These are phyloP conservation scores for Nicotiana otophora DNA, from an alignment of 257 asterid species.

Conservation along the genomic window DNA sequence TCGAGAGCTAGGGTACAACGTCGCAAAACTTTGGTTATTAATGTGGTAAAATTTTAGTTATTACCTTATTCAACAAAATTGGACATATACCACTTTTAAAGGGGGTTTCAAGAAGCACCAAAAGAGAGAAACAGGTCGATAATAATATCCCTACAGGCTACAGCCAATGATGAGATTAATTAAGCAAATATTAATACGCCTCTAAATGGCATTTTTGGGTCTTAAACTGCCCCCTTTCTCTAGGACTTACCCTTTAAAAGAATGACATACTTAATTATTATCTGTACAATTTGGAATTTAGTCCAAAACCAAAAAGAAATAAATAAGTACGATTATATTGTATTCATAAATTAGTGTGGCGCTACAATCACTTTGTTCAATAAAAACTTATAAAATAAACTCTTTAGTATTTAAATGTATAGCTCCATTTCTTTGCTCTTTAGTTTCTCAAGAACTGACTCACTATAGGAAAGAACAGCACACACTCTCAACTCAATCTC, in stretches of 20 bases:
- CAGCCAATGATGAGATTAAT: neutral
- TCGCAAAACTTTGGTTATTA: neutral
- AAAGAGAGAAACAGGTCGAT: neutral
- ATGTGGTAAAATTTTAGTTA: neutral
- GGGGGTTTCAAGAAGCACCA: neutral
- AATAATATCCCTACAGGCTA: neutral
- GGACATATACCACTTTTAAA: neutral
- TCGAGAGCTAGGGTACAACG: neutral
- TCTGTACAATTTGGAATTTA: neutral
- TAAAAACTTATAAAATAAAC: neutral
- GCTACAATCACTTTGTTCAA: constrained; percentile 34
- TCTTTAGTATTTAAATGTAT: constrained; percentile 23
- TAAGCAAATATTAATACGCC: neutral
- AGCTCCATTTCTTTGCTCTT: constrained; percentile 19
- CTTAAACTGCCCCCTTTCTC: neutral
- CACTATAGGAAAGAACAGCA: constrained; percentile 23
- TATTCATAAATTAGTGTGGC: constrained; percentile 18
- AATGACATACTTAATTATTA: neutral
- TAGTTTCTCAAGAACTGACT: constrained; percentile 27
- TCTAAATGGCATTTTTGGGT: neutral
- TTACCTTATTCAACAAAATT: neutral
- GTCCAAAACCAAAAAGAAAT: neutral
- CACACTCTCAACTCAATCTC: constrained; percentile 16
- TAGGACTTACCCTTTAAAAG: neutral
- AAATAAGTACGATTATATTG: neutral